A percentile compares a stretch with the other conserved stretches of the same genome.
These are phyloP conservation scores for Hypoxylon rickii DNA, from an alignment of 495 filamentous ascomycete species.

Conservation along the genomic window DNA sequence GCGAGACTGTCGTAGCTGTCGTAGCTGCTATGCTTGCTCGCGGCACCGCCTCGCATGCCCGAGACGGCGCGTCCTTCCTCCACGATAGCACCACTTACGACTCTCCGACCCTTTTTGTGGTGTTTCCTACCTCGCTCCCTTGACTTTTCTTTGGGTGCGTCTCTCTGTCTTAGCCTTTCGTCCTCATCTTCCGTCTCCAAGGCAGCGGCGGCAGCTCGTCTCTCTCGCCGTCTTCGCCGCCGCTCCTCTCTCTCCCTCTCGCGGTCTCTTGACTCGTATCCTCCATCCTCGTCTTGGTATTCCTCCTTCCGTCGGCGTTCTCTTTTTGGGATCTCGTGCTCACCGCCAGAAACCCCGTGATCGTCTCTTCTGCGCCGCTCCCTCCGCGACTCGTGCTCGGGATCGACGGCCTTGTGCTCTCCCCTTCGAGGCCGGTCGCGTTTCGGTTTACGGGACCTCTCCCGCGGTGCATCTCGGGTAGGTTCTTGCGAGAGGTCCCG, in stretches of 20 bases:
- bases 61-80: conserved; percentile 63
- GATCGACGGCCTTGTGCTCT: conserved; percentile 27
- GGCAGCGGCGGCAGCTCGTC: background rate
- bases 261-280: conserved; percentile 30
- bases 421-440: conserved; percentile 24
- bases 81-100: conserved; percentile 69
- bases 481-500: conserved; percentile 29
- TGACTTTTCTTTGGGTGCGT: conserved; percentile 18
- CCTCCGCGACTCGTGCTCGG: conserved; percentile 30
- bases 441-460: conserved; percentile 28
- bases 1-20: conserved; percentile 45
- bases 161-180: conserved; percentile 29
- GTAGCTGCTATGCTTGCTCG: conserved; percentile 41
- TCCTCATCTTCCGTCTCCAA: conserved; percentile 17
- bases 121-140: conserved; percentile 36
- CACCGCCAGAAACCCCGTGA: conserved; percentile 22
- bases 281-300: conserved; percentile 34
- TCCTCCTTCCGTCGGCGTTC: conserved; percentile 40
- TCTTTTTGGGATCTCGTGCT: conserved; percentile 38
- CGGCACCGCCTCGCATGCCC: conserved; percentile 40
- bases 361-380: conserved; percentile 25
- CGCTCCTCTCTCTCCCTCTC: conserved; percentile 27
- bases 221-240: background rate
- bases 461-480: conserved; percentile 26
- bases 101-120: conserved; percentile 55